Conservation (phyloP, 768 basidiomycete genomes). For the Leccinum aurantiacum region DNA sequence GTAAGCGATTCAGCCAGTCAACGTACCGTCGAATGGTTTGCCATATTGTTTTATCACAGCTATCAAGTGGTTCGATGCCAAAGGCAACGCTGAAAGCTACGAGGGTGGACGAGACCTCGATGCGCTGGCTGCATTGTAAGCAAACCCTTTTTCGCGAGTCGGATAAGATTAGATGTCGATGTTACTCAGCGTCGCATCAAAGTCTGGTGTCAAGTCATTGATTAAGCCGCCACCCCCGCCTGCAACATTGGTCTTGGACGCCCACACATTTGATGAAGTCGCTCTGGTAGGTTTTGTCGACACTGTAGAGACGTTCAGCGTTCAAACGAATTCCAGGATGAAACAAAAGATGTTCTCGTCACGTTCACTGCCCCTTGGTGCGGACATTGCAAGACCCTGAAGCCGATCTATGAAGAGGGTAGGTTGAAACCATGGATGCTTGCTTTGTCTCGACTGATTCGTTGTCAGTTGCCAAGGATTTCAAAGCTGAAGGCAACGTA, state of each 20-base stretch:
- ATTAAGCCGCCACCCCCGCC: conserved; percentile 84
- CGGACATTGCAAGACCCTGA: conserved; percentile 92
- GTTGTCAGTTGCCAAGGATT: conserved; percentile 68
- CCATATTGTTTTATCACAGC: conserved; percentile 46
- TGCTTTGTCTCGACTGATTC: not conserved
- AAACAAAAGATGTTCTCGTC: conserved; percentile 80
- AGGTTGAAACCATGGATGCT: not conserved
- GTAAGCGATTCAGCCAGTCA: conserved; percentile 43
- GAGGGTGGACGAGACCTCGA: conserved; percentile 82
- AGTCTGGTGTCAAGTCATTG: conserved; percentile 82
- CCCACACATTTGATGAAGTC: conserved; percentile 72
- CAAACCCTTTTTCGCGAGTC: not conserved
- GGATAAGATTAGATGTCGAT: not conserved
- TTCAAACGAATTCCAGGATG: conserved; percentile 42
- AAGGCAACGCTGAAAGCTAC: conserved; percentile 68
- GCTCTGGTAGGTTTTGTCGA: conserved; percentile 51
- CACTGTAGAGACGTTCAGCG: not conserved
- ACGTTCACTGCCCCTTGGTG: conserved; percentile 88
- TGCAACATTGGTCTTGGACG: conserved; percentile 63
- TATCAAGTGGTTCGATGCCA: conserved; percentile 84
- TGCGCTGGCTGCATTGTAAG: conserved; percentile 72
- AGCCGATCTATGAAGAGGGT: conserved; percentile 85
- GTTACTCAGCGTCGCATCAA: conserved; percentile 59
- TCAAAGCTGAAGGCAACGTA: conserved; percentile 76
- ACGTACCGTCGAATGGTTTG: not conserved